Evolutionary conservation across 2,329 filamentous ascomycete species (phyloP).

Genomic region (Saccharata proteae): DNA sequence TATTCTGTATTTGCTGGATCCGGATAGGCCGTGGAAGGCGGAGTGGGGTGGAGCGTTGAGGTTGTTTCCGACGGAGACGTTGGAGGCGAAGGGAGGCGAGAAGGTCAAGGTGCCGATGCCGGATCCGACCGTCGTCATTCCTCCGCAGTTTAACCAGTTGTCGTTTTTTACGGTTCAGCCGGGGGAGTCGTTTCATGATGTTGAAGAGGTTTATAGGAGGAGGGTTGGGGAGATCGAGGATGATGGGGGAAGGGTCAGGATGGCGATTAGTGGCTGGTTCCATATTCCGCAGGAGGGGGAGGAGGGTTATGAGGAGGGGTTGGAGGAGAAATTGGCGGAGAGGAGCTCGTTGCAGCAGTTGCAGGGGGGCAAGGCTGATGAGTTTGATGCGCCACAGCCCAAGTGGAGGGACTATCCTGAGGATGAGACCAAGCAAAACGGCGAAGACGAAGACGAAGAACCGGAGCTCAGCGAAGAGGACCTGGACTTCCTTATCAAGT

Average conservation of each 20-base stretch:
- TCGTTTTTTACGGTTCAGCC: constrained; percentile 98
- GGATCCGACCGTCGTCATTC: constrained; percentile 70
- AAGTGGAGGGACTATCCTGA: constrained; percentile 36
- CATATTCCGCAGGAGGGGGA: constrained; percentile 94
- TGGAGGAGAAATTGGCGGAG: constrained; percentile 78
- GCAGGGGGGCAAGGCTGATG: constrained; percentile 71
- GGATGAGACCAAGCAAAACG: constrained; percentile 16
- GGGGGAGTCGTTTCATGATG: constrained; percentile 97
- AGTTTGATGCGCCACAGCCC: constrained; percentile 70
- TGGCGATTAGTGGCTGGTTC: constrained; percentile 99
- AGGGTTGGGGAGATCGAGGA: constrained; percentile 46
- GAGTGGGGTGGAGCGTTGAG: constrained; percentile 89
- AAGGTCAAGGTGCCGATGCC: constrained; percentile 69
- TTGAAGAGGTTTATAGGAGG: constrained; percentile 86
- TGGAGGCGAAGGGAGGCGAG: constrained; percentile 56
- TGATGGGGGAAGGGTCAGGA: constrained; percentile 68
- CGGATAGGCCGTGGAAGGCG: constrained; percentile 77
- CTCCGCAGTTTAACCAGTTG: constrained; percentile 92
- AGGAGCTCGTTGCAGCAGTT: constrained; percentile 88
- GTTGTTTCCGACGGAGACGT: constrained; percentile 61
- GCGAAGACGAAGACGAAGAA: constrained; percentile 39
- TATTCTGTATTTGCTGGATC: constrained; percentile 90
- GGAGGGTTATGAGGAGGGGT: constrained; percentile 76
- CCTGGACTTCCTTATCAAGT: constrained; percentile 80
- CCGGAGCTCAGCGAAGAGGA: constrained; percentile 61